Evolutionary conservation across 441 rosid species (phyloP), one percentile per base, ranked within the genome.

Genomic region (Omphalea diandra): DNA sequence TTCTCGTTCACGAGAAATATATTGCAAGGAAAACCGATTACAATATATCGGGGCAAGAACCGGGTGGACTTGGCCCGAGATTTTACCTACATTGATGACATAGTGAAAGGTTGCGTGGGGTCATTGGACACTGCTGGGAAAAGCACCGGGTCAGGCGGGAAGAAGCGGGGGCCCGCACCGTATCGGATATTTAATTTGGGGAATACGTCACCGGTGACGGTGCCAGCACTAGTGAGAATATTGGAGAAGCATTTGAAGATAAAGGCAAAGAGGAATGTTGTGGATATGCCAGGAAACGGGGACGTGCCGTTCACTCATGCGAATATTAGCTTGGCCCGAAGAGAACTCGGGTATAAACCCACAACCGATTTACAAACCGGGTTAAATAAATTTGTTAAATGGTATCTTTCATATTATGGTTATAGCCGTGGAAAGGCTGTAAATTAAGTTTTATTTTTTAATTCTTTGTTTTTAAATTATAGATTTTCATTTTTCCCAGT

Each of bases 261-360:
- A 60, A 90, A 88, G 20, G 98, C 97, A 1, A 89, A 87, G 81
- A 82, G 85, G 77, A 82, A 79, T 22, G 46, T 77, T 2, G 81
- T 90, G 33, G 93, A 89, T 15, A 91, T 93, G 96, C 98, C 97
- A 0, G 97, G 96, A 72, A 93, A 93, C 85, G 98, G 98, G 70
- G 98, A 93, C 89, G 98, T 93, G 14, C 96, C 96, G 15, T 93
- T 88, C 63, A 93, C 98, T 0, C 98, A 91, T 36, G 98, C 98
- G 1, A 91, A 93, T 73, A 93, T 91, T 10, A 89, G 89, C 75
- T 73, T 62, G 43, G 97, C 98, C 64, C 83, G 82, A 58, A 72
- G 47, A 26, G 91, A 77, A 65, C 76, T 89, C 67, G 98, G 97
- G 83, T 93, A 93, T 46, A 88, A 86, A 73, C 98, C 98, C 62